These are phyloP conservation scores for Monascus ruber DNA, from an alignment of 2,329 filamentous ascomycete genomes.

Conservation along the genomic window DNA sequence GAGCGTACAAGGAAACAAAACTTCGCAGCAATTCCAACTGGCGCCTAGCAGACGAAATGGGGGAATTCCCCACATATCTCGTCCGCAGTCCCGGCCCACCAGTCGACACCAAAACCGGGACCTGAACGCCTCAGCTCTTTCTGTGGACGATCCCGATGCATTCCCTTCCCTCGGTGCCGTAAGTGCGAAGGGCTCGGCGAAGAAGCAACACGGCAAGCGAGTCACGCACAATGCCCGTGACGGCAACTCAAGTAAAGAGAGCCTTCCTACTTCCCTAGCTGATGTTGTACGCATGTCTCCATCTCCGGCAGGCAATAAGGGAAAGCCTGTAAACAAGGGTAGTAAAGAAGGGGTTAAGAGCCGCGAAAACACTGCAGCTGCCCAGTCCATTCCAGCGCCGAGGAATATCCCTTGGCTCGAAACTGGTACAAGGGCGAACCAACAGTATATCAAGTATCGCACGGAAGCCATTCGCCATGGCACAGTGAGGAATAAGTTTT, in stretches of 20 bases:
- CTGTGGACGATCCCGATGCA: slow-evolving; percentile 87
- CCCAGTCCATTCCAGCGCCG: slow-evolving; percentile 73
- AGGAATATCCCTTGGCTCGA: slow-evolving; percentile 95
- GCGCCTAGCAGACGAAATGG: slow-evolving; percentile 26
- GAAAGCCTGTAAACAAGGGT: slow-evolving; percentile 46
- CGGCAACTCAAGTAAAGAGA: slow-evolving; percentile 51
- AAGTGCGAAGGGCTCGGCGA: slow-evolving; percentile 56
- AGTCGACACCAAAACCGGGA: slow-evolving; percentile 66
- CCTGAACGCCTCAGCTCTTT: slow-evolving; percentile 54
- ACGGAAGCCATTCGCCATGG: slow-evolving; percentile 96
- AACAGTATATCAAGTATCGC: slow-evolving; percentile 86
- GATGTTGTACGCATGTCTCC: slow-evolving; percentile 95
- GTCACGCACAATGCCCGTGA: slow-evolving; percentile 58
- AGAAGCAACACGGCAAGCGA: slow-evolving; percentile 88
- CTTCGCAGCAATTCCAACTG: slow-evolving; percentile 14
- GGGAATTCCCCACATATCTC: slow-evolving; percentile 45
- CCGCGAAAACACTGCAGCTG: slow-evolving; percentile 68
- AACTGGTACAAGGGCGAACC: slow-evolving; percentile 81
- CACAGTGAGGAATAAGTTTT: slow-evolving; percentile 88
- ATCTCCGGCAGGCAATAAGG: slow-evolving; percentile 55
- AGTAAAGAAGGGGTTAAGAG: slow-evolving; percentile 50
- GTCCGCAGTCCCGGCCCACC: slow-evolving; percentile 67
- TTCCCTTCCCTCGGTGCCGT: slow-evolving; percentile 81
- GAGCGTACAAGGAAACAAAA: slow-evolving; percentile 36
- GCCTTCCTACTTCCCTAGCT: slow-evolving; percentile 65